Evolutionary conservation across 495 filamentous ascomycete species (phyloP), one percentile per base, ranked within the genome.

Genomic region (Lasiosphaeria miniovina): DNA sequence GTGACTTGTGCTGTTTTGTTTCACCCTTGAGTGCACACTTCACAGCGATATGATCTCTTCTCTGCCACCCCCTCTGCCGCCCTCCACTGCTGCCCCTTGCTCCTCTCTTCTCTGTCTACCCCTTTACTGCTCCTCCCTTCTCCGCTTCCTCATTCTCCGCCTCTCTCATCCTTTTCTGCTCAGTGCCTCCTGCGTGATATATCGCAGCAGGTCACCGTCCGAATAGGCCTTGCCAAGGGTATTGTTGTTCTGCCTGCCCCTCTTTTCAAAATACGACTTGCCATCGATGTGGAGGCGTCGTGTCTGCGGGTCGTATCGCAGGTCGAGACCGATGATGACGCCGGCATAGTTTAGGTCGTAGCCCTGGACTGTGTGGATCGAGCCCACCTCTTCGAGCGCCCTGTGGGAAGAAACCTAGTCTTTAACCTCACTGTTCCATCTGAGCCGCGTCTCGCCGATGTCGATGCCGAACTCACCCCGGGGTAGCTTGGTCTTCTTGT

Each of bases 321-420:
- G 36, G 24, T 54, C 52, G 7, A 17, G 12, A 6, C 52, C 52
- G 15, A 54, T 41, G 17, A 54, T 54, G n/a, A 54, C 52, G 11
- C 52, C 52, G 3, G 43, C 36, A 31, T 54, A 54, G 36, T 54
- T 54, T 6, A 54, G 36, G 17, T 54, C 52, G 35, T 54, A 54
- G 6, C 52, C 52, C 36, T 54, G 52, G 7, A 54, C 52, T 12
- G 52, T 54, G 36, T 54, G 52, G 5, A 54, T 32, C 11, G 52
- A 54, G 9, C 52, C 52, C 5, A 54, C 52, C 36, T 54, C 52
- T 36, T 54, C 36, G 6, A 54, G 52, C 2, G 52, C 52, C 8
- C 32, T 41, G 36, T 24, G 10, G 7, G 52, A 54, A 8, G 52
- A 32, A n/a, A 54, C 32, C 52, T 36, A 54, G 35, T 54, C 52